Evolutionary conservation across 495 filamentous ascomycete genomes (phyloP), one percentile per base, ranked within the genome.

Genomic region (Tuber microsphaerosporum): DNA sequence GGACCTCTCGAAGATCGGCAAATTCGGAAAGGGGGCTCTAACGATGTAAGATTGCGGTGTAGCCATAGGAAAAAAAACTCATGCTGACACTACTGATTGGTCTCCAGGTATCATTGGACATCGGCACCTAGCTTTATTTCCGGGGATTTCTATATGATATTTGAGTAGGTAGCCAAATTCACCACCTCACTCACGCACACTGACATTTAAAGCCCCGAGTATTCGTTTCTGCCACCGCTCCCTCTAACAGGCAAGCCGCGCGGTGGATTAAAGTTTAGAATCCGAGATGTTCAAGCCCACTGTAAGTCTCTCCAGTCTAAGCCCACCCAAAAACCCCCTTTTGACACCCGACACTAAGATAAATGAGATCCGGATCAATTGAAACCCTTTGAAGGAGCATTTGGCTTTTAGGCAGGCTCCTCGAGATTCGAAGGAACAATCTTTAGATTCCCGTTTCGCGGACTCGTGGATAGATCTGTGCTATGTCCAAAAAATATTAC

Each of bases 31-130:
- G 19, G 85, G 85, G 12, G 84, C 84, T 19, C 80, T 85, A 68
- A 86, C 83, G 12, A 86, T 86, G 81, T 77, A 42, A 73, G 41
- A 41, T 20, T 16, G 14, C 20, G 5, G 37, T 37, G 14, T 4
- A 61, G 44, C 17, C 69, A 8, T 37, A 37, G 34, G 2, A 2
- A 5, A 20, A 31, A n/a, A 26, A 5, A 26, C 22, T 70, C 19
- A 22, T 10, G n/a, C 17, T 19, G 2, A 42, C 26, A 34, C 44
- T 70, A 34, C 77, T 81, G 48, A 77, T 43, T 68, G 20, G 20
- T 2, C 37, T 73, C n/a, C n/a, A 81, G 78, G 85, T 86, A 84
- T 79, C 85, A 86, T 73, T 86, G 84, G 81, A 86, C 85, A 56
- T 84, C 84, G 61, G 83, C 84, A 17, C 85, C 85, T 26, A 85